Evolutionary conservation across 148 eudicot species (phyloP).

Genomic region (Chenopodium berlandieri): DNA sequence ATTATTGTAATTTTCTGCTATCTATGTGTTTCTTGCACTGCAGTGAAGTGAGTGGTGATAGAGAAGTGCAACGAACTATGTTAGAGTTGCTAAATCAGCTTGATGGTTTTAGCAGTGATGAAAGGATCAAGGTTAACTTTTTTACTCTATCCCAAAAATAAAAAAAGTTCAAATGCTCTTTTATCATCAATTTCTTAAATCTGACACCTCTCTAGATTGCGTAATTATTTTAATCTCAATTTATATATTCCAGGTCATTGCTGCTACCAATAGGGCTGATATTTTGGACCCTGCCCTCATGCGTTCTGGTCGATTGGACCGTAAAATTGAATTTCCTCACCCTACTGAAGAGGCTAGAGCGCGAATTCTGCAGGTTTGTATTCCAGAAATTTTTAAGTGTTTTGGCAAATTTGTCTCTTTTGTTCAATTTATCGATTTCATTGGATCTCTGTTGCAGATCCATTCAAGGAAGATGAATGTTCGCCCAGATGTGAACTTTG

Average conservation of each 20-base stretch:
- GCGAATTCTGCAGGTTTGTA: slow-evolving; percentile 74
- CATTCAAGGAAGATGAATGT: slow-evolving; percentile 99
- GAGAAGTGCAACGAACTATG: slow-evolving; percentile 97
- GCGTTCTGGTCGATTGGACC: slow-evolving; percentile 96
- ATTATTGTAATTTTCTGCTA: background rate
- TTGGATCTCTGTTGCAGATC: slow-evolving; percentile 43
- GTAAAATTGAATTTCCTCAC: slow-evolving; percentile 98
- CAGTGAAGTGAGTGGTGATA: slow-evolving; percentile 99
- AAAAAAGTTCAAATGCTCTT: too few relatives aligned
- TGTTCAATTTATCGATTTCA: background rate
- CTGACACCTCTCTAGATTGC: background rate
- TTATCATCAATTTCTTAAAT: background rate
- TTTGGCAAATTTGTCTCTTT: background rate
- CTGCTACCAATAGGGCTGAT: slow-evolving; percentile 97
- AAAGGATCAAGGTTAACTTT: slow-evolving; percentile 70
- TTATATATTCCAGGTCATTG: slow-evolving; percentile 59
- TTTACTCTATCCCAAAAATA: too few relatives aligned
- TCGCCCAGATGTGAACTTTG: slow-evolving; percentile 95
- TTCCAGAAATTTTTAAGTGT: background rate
- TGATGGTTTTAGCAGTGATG: slow-evolving; percentile 98
- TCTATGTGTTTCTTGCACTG: slow-evolving; percentile 21
- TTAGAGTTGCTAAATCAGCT: slow-evolving; percentile 92
- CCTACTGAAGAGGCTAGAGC: slow-evolving; percentile 99
- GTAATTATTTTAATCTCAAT: background rate
- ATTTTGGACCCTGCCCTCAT: slow-evolving; percentile 93